Percentiles rank a stretch among this genome's conserved stretches.
Evolutionary conservation across 2,329 filamentous ascomycete genomes (phyloP).

Genomic region (Paracamarosporium sp.): DNA sequence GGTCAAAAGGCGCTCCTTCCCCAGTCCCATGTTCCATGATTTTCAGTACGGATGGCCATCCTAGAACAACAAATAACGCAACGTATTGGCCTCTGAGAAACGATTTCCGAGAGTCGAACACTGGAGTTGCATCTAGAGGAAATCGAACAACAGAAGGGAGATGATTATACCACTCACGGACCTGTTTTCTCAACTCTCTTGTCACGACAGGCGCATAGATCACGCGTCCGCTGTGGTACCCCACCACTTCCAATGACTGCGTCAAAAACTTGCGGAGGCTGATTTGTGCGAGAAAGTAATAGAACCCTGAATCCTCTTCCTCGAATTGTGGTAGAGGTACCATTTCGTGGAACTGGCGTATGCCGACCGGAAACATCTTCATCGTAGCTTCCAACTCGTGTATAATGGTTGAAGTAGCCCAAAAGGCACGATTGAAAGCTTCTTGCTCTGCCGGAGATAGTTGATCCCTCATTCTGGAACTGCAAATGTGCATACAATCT

Average conservation of each 20-base stretch:
- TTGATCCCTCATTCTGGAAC: conserved; percentile 23
- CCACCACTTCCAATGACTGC: conserved; percentile 35
- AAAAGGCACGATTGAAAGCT: conserved; percentile 34
- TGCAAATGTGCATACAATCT: conserved; percentile 34
- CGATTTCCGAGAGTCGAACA: conserved; percentile 33
- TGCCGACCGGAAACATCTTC: conserved; percentile 37
- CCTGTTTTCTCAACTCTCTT: conserved; percentile 31
- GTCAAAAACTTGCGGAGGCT: conserved; percentile 35
- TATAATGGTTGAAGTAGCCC: conserved; percentile 31
- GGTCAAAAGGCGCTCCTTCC: conserved; percentile 16
- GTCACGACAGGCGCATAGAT: conserved; percentile 34
- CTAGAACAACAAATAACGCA: conserved; percentile 35
- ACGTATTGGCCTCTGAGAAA: conserved; percentile 36
- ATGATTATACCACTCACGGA: conserved; percentile 36
- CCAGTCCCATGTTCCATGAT: conserved; percentile 27
- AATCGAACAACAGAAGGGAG: conserved; percentile 30
- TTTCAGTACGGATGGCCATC: conserved; percentile 35
- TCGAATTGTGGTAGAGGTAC: conserved; percentile 37
- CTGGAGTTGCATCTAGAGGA: conserved; percentile 29
- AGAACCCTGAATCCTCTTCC: conserved; percentile 33
- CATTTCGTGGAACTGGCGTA: conserved; percentile 35
- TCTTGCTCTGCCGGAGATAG: conserved; percentile 25
- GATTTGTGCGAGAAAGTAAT: conserved; percentile 36
- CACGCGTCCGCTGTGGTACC: conserved; percentile 31
- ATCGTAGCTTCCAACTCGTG: conserved; percentile 37